Conservation (phyloP, 805 yeast genomes). For the Saccharomyces mikatae region DNA sequence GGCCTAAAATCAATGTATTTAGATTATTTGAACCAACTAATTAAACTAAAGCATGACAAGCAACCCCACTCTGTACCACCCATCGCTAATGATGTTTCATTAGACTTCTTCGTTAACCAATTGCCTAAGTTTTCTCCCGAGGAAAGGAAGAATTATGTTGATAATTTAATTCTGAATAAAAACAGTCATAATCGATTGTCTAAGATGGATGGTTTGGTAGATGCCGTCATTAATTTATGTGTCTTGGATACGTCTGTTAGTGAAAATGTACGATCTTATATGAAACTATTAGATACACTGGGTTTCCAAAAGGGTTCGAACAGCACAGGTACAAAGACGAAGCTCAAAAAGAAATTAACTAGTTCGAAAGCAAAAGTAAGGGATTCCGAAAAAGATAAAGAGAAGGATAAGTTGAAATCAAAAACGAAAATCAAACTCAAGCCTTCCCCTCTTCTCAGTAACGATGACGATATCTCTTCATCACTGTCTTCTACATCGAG, state of each 20-base stretch:
- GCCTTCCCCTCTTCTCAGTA: background rate
- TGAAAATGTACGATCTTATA: slow-evolving; percentile 21
- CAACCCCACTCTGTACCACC: slow-evolving; percentile 1
- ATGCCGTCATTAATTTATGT: slow-evolving; percentile 18
- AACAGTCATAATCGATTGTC: background rate
- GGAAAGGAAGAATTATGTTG: slow-evolving; percentile 24
- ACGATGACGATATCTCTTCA: background rate
- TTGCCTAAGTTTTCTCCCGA: slow-evolving; percentile 18
- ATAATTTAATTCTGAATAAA: slow-evolving; percentile 12
- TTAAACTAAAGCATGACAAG: slow-evolving; percentile 12
- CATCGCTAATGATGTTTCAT: slow-evolving; percentile 4
- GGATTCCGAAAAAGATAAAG: background rate
- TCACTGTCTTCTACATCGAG: background rate
- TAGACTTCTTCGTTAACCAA: slow-evolving; percentile 18
- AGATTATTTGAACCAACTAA: slow-evolving; percentile 24
- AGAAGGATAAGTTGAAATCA: background rate
- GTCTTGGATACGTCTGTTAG: slow-evolving; percentile 18
- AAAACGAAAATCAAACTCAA: background rate
- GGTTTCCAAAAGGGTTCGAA: slow-evolving; percentile 10
- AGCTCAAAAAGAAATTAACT: background rate
- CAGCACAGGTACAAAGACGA: background rate
- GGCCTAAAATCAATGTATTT: slow-evolving; percentile 28
- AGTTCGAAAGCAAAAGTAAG: background rate
- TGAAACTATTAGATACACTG: slow-evolving; percentile 13
- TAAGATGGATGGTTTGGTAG: slow-evolving; percentile 3